Conservation (phyloP, 306 rosid species). For the Amphicarpaea edgeworthii region DNA sequence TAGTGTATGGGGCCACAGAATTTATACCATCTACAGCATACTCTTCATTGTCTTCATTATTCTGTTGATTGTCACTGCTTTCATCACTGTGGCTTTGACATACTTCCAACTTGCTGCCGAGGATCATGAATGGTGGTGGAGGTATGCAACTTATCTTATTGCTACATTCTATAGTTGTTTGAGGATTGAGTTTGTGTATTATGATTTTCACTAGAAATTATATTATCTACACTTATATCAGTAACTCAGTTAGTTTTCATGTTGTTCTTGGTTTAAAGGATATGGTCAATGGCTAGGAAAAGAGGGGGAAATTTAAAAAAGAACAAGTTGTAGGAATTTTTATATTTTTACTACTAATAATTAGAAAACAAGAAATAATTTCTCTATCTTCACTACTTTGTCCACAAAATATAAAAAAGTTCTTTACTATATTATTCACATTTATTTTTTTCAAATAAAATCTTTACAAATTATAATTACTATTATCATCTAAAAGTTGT, state of each 20-base stretch:
- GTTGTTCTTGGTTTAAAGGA: conserved; percentile 26
- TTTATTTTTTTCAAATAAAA: conserved; percentile 21
- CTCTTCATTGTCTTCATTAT: conserved; percentile 92
- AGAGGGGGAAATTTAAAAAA: neutral
- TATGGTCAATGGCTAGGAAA: conserved; percentile 20
- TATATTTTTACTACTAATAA: conserved; percentile 19
- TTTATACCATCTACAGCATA: conserved; percentile 96
- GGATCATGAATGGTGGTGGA: conserved; percentile 99
- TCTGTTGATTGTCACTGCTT: conserved; percentile 96
- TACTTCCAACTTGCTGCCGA: conserved; percentile 99
- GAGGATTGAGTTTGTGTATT: neutral
- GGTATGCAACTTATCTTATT: conserved; percentile 56
- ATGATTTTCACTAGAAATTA: neutral
- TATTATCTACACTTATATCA: neutral
- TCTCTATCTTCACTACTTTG: conserved; percentile 20
- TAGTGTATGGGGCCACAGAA: conserved; percentile 99
- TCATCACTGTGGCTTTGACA: conserved; percentile 97
- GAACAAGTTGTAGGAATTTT: neutral
- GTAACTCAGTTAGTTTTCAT: conserved; percentile 21
- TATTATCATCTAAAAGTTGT: neutral
- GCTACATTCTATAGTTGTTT: conserved; percentile 1
- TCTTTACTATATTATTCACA: conserved; percentile 9
- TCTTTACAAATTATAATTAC: conserved; percentile 2
- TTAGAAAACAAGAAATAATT: conserved; percentile 1
- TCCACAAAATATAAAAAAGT: neutral